phyloP scores from a whole-genome alignment of 257 asterid genomes.

The Solanum arcanum region DNA sequence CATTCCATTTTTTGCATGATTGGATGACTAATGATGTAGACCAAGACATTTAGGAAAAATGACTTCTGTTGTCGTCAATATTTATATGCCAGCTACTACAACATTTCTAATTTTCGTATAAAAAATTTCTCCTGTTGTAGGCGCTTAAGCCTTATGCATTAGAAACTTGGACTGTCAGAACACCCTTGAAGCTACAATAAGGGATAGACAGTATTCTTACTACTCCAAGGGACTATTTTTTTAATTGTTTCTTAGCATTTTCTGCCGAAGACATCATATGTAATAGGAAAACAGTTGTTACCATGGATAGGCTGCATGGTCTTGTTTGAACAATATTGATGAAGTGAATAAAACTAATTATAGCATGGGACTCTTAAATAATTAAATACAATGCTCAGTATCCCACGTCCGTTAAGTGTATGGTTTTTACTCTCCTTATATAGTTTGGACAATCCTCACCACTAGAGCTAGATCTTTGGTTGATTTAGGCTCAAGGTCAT shows the following conservation, averaged over 20 bases:
- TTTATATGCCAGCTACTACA: background rate
- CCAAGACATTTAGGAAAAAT: background rate
- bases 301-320: background rate
- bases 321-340: background rate
- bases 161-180: background rate
- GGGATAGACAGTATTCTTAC: background rate
- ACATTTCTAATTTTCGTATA: background rate
- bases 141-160: background rate
- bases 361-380: background rate
- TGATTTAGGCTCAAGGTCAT: background rate
- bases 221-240: background rate
- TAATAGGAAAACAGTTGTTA: background rate
- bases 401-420: background rate
- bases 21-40: background rate
- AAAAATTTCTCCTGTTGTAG: background rate
- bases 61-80: background rate
- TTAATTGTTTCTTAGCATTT: background rate
- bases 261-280: background rate
- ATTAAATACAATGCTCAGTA: background rate
- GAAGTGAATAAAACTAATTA: background rate
- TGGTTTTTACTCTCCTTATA: background rate
- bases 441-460: background rate
- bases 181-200: background rate
- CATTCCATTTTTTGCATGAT: background rate
- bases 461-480: background rate